Conservation (phyloP, 805 yeast species). For the Zygosaccharomyces bailii region DNA sequence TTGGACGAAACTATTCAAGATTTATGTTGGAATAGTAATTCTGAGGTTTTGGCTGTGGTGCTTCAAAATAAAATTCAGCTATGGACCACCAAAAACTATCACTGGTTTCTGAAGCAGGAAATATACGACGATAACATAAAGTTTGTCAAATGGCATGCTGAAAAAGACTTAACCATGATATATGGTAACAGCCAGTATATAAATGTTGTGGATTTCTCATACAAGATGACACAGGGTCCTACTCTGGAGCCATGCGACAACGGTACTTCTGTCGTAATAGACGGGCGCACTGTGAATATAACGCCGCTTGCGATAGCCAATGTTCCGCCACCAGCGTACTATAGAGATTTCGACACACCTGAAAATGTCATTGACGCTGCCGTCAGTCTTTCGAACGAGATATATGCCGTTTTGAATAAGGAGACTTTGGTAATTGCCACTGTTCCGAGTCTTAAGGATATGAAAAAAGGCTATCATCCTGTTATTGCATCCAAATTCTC, state of each 20-base stretch:
- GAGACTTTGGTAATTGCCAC: slow-evolving; percentile 45
- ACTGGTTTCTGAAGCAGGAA: slow-evolving; percentile 92
- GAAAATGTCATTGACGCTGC: slow-evolving; percentile 63
- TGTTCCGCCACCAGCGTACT: slow-evolving; percentile 92
- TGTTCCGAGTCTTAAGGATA: slow-evolving; percentile 40
- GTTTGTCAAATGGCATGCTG: slow-evolving; percentile 80
- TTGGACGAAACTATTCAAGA: slow-evolving; percentile 47
- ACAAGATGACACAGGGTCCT: slow-evolving; percentile 64
- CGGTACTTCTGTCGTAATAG: slow-evolving; percentile 79
- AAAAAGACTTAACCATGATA: slow-evolving; percentile 73
- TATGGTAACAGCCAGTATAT: slow-evolving; percentile 52
- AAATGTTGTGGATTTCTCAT: slow-evolving; percentile 65
- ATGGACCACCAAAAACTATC: slow-evolving; percentile 91
- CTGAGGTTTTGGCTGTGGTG: slow-evolving; percentile 73
- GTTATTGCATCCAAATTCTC: slow-evolving; percentile 35
- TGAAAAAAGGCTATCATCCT: slow-evolving; percentile 50
- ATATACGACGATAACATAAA: slow-evolving; percentile 38
- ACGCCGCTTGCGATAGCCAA: slow-evolving; percentile 84
- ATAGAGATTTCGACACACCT: slow-evolving; percentile 57
- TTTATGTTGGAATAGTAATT: slow-evolving; percentile 75
- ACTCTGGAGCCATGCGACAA: slow-evolving; percentile 61
- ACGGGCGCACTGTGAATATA: slow-evolving; percentile 64
- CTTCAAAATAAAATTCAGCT: slow-evolving; percentile 63
- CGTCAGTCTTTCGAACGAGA: slow-evolving; percentile 54
- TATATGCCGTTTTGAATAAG: slow-evolving; percentile 55